Evolutionary conservation across 1,139 yeast genomes (phyloP).

Genomic region (Scheffersomyces segobiensis): DNA sequence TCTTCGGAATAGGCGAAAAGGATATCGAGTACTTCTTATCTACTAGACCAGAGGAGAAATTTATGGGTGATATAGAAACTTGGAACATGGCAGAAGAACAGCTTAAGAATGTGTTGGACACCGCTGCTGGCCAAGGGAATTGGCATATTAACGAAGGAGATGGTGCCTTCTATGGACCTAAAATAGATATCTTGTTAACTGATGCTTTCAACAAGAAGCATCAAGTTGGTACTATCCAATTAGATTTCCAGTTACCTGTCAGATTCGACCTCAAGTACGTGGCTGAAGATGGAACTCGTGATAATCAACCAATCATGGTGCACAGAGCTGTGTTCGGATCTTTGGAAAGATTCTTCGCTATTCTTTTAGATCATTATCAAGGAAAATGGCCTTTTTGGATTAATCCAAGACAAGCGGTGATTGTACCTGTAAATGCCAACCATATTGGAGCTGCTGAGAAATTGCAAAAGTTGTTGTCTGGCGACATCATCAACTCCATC

Average conservation of each 20-base stretch:
- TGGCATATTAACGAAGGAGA: conserved; percentile 88
- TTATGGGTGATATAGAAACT: conserved; percentile 75
- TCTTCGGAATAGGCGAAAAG: conserved; percentile 62
- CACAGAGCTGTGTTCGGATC: conserved; percentile 97
- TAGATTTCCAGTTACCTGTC: conserved; percentile 91
- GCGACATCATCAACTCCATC: conserved; percentile 38
- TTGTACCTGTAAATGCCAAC: conserved; percentile 72
- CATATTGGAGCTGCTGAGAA: conserved; percentile 57
- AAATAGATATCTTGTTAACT: conserved; percentile 80
- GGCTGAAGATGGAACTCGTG: conserved; percentile 46
- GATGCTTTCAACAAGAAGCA: conserved; percentile 85
- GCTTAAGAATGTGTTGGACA: conserved; percentile 63
- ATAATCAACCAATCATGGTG: conserved; percentile 78
- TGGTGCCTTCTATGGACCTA: conserved; percentile 98
- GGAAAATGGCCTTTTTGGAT: conserved; percentile 99
- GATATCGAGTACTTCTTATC: conserved; percentile 74
- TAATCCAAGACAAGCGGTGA: conserved; percentile 88
- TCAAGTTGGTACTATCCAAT: conserved; percentile 94
- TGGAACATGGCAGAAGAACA: conserved; percentile 87
- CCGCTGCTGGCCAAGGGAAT: conserved; percentile 49
- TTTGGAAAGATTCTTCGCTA: conserved; percentile 87
- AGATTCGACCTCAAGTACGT: conserved; percentile 76
- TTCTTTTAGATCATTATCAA: conserved; percentile 82
- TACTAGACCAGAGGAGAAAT: conserved; percentile 84
- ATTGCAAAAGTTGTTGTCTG: conserved; percentile 50